Conservation (phyloP, 2,329 filamentous ascomycete genomes). For the Bertia moriformis region DNA sequence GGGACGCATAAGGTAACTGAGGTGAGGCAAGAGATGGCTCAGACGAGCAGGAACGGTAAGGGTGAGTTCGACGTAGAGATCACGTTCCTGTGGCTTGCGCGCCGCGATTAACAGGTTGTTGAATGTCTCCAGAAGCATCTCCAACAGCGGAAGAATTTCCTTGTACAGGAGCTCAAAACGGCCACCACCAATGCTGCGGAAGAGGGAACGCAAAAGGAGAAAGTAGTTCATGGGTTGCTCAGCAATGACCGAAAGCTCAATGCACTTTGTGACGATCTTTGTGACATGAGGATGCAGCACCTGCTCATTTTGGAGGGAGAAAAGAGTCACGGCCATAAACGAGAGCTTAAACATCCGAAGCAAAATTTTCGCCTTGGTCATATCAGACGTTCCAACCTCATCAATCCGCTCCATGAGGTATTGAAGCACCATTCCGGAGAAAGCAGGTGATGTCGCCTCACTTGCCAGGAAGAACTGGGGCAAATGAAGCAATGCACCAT, state of each 20-base stretch:
- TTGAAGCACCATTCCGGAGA: slow-evolving; percentile 93
- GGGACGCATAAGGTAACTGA: slow-evolving; percentile 93
- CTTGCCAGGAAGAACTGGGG: slow-evolving; percentile 98
- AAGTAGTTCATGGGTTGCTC: slow-evolving; percentile 99
- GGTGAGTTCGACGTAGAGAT: slow-evolving; percentile 92
- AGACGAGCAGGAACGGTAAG: slow-evolving; percentile 87
- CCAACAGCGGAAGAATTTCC: slow-evolving; percentile 84
- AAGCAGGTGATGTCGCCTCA: slow-evolving; percentile 91
- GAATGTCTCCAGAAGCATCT: slow-evolving; percentile 94
- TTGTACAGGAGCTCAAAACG: slow-evolving; percentile 98
- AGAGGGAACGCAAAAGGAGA: slow-evolving; percentile 76
- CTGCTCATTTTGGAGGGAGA: slow-evolving; percentile 86
- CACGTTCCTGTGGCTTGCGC: slow-evolving; percentile 75
- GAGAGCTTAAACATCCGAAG: slow-evolving; percentile 91
- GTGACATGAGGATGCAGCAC: slow-evolving; percentile 91
- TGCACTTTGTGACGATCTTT: slow-evolving; percentile 92
- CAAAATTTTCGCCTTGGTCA: slow-evolving; percentile 83
- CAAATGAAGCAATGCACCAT: slow-evolving; percentile 83
- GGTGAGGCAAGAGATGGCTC: slow-evolving; percentile 84
- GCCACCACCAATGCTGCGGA: slow-evolving; percentile 89
- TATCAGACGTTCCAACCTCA: slow-evolving; percentile 81
- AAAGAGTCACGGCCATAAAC: slow-evolving; percentile 97
- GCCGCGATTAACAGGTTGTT: slow-evolving; percentile 88
- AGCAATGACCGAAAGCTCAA: slow-evolving; percentile 85
- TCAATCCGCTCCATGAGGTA: slow-evolving; percentile 96